phyloP scores from a whole-genome alignment of 257 asterid genomes.

The Ballota nigra region DNA sequence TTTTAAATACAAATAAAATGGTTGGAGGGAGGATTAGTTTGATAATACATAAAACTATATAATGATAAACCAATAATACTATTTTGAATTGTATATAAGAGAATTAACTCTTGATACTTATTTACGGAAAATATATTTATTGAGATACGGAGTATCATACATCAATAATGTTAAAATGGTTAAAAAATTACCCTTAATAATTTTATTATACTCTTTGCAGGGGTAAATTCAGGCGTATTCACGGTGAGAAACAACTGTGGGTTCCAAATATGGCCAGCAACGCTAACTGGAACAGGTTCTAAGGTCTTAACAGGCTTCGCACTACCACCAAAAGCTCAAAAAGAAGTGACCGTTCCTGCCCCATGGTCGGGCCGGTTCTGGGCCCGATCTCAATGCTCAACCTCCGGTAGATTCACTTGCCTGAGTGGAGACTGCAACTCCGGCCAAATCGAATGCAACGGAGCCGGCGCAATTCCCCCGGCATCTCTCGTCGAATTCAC shows the following conservation, averaged over 20 bases:
- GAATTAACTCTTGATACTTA: too few species aligned
- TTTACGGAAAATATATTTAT: too few species aligned
- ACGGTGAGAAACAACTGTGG: constrained; percentile 44
- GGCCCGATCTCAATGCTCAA: constrained; percentile 46
- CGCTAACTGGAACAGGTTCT: constrained; percentile 34
- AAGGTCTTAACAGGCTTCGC: constrained; percentile 35
- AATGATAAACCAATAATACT: too few species aligned
- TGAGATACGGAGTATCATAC: too few species aligned
- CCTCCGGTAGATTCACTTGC: constrained; percentile 33
- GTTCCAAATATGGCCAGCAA: constrained; percentile 54
- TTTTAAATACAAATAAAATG: too few species aligned
- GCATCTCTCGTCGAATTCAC: constrained; percentile 42
- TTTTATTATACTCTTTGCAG: constrained; percentile 9
- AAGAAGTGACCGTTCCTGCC: constrained; percentile 2
- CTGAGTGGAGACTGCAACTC: constrained; percentile 42
- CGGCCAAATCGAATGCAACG: constrained; percentile 37
- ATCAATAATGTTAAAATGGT: too few species aligned
- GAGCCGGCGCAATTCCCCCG: constrained; percentile 41
- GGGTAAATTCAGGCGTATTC: constrained; percentile 32
- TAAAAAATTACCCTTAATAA: too few species aligned
- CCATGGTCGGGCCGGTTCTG: constrained; percentile 59
- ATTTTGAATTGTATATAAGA: too few species aligned
- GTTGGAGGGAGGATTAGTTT: too few species aligned
- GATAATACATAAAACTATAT: too few species aligned
- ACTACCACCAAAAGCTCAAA: constrained; percentile 28